Base-by-base conservation (phyloP, 169 alveolate species). In the Plasmodium fragile region DNA sequence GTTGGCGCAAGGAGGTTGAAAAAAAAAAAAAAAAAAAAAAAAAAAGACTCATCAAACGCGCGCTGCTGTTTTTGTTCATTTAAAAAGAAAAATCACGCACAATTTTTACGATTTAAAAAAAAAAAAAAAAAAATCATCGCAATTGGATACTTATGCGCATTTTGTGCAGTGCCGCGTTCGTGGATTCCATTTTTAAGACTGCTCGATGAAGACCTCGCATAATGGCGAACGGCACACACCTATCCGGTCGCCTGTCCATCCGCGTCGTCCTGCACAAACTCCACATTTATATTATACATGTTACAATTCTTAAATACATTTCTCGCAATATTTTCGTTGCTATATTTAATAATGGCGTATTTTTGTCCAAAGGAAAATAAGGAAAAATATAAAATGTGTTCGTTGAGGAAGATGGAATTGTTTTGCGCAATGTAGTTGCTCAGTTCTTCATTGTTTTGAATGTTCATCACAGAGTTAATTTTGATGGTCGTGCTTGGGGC, bases 191-290 rank as follows among this genome's bases (percentile, higher is more conserved):
- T 13, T 16, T 3, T 3, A 22, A 11, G 0, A 49, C 3, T 11
- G 4, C 59, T 11, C 18, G 55, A 10, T 10, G 55, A 0, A 1
- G 0, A 0, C 55, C 53, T 10, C 16, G n/a, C 8, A 13, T 0
- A 1, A 0, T 43, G 11, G 16, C 53, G n/a, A 34, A 2, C n/a
- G 8, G 53, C 59, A 13, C 22, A 5, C 4, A 11, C 4, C 25
- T 25, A 82, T 36, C 6, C 39, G 30, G 30, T 70, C 25, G 3
- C 28, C 16, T 59, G 82, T 0, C 65, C 65, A 4, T 75, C 93
- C n/a, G 43, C 65, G 34, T 89, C 94, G 11, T 89, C 94, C n/a
- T 77, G 94, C 3, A 89, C 94, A 55, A 89, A 89, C 16, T 89
- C 94, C 32, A 43, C 94, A 36, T 78, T 77, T 41, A 89, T 89